Evolutionary conservation across 495 filamentous ascomycete species (phyloP), one percentile per base, ranked within the genome.

Genomic region (Aspergillus nidulans): DNA sequence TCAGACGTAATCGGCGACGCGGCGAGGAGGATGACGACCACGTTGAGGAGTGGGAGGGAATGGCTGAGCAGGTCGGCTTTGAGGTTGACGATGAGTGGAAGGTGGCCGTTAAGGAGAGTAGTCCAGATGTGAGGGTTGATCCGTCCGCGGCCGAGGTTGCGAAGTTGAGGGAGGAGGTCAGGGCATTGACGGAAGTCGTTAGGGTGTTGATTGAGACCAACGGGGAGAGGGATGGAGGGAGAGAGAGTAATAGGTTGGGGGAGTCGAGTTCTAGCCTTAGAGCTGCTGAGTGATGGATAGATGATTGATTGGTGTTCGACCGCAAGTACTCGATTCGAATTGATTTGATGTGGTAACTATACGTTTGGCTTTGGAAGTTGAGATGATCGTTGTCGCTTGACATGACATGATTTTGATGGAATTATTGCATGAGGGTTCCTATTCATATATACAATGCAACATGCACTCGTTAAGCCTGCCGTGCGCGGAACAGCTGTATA

Each of bases 21-120:
- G 90, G 91, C 10, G 92, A 96, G 61, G 84, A 85, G n/a, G 94
- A 97, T 56, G 94, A 98, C 59, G 90, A 95, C 60, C 81, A 79
- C 1, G 66, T 86, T 12, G 88, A 97, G 68, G 92, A 97, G 66
- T 98, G 94, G 94, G 94, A 97, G 64, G 84, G 92, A 67, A 78
- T 92, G 69, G 74, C 76, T 3, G 76, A 70, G 1, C 81, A 87
- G 24, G 63, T 95, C 7, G 86, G 94, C 63, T 87, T 94, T 57
- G 87, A 95, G 61, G 70, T 78, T 10, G 85, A 94, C 63, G 89
- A 91, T 49, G 85, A 84, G 6, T 98, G 94, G 94, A 74, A 75
- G 16, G 85, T 90, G 70, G 82, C 74, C 58, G 90, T 96, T 0
- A 77, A 82, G 36, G 69, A 77, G n/a, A 85, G 80, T 18, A 88